Evolutionary conservation across 1,284 basidiomycete species (phyloP), one percentile per base, ranked within the genome.

Genomic region (Microstroma glucosiphilum): DNA sequence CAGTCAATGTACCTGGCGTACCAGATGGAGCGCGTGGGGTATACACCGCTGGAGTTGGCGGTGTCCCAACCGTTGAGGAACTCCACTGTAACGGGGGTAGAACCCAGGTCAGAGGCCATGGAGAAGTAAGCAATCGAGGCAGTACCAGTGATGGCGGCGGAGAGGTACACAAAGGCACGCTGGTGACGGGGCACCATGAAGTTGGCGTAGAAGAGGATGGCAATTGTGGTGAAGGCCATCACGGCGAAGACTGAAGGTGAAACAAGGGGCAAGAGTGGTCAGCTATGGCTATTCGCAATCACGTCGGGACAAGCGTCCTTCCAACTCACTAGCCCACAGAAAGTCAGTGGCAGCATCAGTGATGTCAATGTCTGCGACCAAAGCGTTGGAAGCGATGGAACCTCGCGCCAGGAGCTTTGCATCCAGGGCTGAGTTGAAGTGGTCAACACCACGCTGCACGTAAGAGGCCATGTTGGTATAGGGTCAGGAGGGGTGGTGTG

Each of bases 51-150:
- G 41, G 58, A 55, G 46, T 57, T n/a, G 7, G 19, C 13, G 13
- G 13, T 7, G n/a, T 59, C 26, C 17, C 56, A 51, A 59, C 68
- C 69, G 63, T 82, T 77, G 48, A 72, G 65, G 72, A 84, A 86
- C 72, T 85, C 83, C 61, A 83, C 82, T 1, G 56, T 60, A 64
- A 86, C 75, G 46, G 84, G 80, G 2, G 85, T 83, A 56, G 80
- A 80, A 30, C 86, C 86, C 59, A 87, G 82, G 75, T 87, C 82
- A 12, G 85, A 85, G 0, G 86, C 86, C 83, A 86, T 84, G 19
- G 82, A 80, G 76, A 85, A 86, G 80, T 81, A 81, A 25, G 82
- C 77, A 58, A 78, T 64, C 46, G 73, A 76, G 21, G 79, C 79
- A 17, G 80, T 80, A 40, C 65, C 68, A 1, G 76, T 69, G 40